phyloP scores from a whole-genome alignment of 192 early-diverging fungal species.

The Gaertneriomyces semiglobifer region DNA sequence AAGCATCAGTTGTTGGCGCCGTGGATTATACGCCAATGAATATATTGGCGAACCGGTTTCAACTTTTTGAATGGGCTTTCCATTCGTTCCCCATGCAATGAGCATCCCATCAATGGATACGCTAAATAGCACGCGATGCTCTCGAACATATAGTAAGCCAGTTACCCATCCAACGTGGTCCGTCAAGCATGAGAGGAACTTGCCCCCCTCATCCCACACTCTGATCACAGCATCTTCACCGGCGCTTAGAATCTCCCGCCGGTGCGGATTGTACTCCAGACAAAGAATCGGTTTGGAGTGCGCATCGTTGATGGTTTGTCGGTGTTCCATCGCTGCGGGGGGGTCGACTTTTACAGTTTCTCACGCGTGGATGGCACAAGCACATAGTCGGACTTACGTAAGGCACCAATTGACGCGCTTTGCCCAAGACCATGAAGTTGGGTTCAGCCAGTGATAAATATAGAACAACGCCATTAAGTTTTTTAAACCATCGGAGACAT shows the following conservation, averaged over 20 bases:
- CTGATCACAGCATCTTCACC: slow-evolving; percentile 52
- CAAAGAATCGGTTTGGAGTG: slow-evolving; percentile 54
- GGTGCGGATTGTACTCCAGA: slow-evolving; percentile 49
- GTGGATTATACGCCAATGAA: slow-evolving; percentile 54
- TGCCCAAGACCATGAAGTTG: no score
- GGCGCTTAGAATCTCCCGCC: slow-evolving; percentile 51
- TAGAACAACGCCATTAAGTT: no score
- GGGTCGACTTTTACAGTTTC: background rate
- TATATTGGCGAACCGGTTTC: slow-evolving; percentile 56
- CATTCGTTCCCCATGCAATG: slow-evolving; percentile 52
- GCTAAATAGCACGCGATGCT: slow-evolving; percentile 55
- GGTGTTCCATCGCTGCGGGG: slow-evolving; percentile 44
- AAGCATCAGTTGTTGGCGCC: slow-evolving; percentile 56
- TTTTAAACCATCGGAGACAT: no score
- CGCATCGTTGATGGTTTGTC: slow-evolving; percentile 45
- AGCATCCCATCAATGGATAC: slow-evolving; percentile 53
- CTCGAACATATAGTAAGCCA: slow-evolving; percentile 50
- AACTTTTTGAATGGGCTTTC: slow-evolving; percentile 53
- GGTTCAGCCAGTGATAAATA: no score
- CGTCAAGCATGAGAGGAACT: slow-evolving; percentile 34
- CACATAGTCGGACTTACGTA: no score
- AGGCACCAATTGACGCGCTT: no score
- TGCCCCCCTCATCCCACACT: slow-evolving; percentile 61
- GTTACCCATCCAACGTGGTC: slow-evolving; percentile 59
- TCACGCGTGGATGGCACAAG: no score